These are phyloP conservation scores for Irpex lacteus DNA, from an alignment of 1,284 basidiomycete species.

Conservation along the genomic window DNA sequence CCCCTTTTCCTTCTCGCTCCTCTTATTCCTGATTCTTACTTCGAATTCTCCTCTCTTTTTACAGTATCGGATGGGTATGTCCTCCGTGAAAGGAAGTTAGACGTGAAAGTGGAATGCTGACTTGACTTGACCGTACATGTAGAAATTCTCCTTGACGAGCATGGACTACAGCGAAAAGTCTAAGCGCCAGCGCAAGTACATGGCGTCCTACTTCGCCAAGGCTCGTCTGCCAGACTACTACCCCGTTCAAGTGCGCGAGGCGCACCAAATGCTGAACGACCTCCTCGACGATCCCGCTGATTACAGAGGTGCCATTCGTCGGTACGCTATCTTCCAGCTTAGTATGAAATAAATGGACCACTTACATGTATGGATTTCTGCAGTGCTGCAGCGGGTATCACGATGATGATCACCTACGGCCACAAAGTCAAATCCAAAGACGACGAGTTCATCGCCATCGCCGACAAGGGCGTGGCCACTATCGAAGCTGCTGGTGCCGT, in stretches of 20 bases:
- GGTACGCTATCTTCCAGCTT: background rate
- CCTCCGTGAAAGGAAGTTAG: background rate
- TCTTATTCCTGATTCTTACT: background rate
- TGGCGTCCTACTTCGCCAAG: background rate
- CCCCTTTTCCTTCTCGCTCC: background rate
- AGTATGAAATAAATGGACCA: no score
- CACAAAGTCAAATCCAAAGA: constrained; percentile 13
- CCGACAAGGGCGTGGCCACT: constrained; percentile 2
- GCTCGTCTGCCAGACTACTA: background rate
- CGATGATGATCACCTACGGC: constrained; percentile 16
- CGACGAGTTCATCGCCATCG: constrained; percentile 7
- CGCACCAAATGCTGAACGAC: background rate
- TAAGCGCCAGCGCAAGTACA: constrained; percentile 4
- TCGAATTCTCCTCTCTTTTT: background rate
- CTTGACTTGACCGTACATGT: background rate
- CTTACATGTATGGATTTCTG: no score
- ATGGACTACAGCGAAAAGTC: constrained; percentile 2
- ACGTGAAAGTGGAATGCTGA: background rate
- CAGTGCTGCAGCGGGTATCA: constrained; percentile 15
- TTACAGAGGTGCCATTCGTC: background rate
- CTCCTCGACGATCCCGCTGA: background rate
- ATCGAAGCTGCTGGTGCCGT: background rate
- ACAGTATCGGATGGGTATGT: background rate
- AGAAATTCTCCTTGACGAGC: background rate
- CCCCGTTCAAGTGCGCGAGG: background rate